Evolutionary conservation across 1,284 basidiomycete species (phyloP), one percentile per base, ranked within the genome.

Genomic region (Dichomitus squalens): DNA sequence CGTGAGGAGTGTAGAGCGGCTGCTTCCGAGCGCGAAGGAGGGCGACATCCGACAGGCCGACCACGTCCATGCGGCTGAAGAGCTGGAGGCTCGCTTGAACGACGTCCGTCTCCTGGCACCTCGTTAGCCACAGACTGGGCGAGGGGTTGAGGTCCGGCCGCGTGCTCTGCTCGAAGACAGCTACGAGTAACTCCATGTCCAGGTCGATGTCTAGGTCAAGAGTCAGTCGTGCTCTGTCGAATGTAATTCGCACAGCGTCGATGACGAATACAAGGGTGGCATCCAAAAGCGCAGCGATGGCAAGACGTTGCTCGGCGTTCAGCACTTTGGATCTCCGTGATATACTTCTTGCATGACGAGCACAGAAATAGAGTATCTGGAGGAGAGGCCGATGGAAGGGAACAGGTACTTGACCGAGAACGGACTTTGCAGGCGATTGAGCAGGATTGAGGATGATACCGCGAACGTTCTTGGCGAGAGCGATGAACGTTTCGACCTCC

Each of bases 321-420:
- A 88, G 68, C 0, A 74, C 66, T 61, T 86, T 87, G 2, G 79
- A 72, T 6, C 80, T 74, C 21, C 72, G 73, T 7, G 75, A 68
- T 23, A 87, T 66, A 58, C 76, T 81, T 49, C 84, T 78, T 57
- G 80, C 83, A 59, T 90, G 87, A 29, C 81, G 83, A 8, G 85
- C 75, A 59, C 88, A 90, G 72, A 90, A 91, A 70, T 90, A 95
- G 31, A 93, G 75, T 53, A 93, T 83, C 58, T 93, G 88, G 21
- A 97, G 79, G 27, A 96, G 81, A 1, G 84, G 83, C 46, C 85
- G 86, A 70, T 97, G 94, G 76, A 96, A 95, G 0, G 87, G 82
- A 16, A 84, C 79, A 0, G 87, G 77, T 14, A 85, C 68, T 18
- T 80, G 76, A 3, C 89, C 86, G 2, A 92, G 81, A 64, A 96